Percentiles rank a stretch among this genome's conserved stretches.
Evolutionary conservation across 2,329 filamentous ascomycete species (phyloP).

Genomic region (Penicillium corylophilum): DNA sequence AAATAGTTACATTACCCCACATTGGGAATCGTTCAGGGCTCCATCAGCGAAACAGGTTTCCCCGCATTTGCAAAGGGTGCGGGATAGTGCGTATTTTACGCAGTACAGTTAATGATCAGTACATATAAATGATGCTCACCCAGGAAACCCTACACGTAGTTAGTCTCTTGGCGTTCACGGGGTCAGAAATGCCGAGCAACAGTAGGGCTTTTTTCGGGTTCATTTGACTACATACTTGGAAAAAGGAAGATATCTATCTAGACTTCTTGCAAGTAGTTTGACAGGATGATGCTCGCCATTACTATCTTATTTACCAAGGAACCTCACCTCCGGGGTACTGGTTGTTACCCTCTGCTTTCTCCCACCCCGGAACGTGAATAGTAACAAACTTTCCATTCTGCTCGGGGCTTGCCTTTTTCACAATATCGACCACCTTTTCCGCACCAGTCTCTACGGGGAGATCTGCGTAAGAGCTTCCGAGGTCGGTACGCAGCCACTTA

Average conservation of each 20-base stretch:
- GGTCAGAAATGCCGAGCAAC: not conserved
- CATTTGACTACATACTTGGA: not conserved
- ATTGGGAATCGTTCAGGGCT: not conserved
- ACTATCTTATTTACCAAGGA: slow-evolving; percentile 27
- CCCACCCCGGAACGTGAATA: slow-evolving; percentile 41
- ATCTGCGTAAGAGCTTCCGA: slow-evolving; percentile 44
- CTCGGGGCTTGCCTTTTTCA: slow-evolving; percentile 41
- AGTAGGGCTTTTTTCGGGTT: not conserved
- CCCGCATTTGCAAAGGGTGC: not conserved
- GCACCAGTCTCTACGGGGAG: slow-evolving; percentile 43
- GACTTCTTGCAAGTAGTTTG: not conserved
- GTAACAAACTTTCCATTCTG: slow-evolving; percentile 52
- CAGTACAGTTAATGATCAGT: too few relatives aligned
- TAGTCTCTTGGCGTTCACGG: not conserved
- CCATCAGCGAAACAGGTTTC: not conserved
- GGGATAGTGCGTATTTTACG: not conserved
- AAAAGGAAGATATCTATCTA: too few relatives aligned
- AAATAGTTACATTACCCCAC: not conserved
- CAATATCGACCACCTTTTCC: slow-evolving; percentile 43
- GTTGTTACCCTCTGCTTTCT: slow-evolving; percentile 35
- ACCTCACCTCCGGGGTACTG: slow-evolving; percentile 37
- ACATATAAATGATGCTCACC: not conserved
- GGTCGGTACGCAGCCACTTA: slow-evolving; percentile 50
- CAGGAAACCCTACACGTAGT: not conserved
- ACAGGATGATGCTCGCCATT: not conserved